Evolutionary conservation across 2,329 filamentous ascomycete genomes (phyloP), one percentile per base, ranked within the genome.

Genomic region (Orbilia brochopaga): DNA sequence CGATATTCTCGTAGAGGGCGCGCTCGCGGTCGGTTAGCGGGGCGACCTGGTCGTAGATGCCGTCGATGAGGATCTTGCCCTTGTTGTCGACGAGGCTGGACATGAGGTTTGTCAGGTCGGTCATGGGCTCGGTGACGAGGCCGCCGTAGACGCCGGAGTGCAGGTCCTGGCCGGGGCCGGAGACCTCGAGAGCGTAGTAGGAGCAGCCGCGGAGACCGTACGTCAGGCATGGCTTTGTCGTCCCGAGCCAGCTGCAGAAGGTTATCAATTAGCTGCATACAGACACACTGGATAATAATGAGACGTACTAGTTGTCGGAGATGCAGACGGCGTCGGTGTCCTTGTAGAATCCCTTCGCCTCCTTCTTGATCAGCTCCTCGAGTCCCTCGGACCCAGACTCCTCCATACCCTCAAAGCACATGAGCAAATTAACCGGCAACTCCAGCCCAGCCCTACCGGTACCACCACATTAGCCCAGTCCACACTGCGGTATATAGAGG

Each of bases 331-430:
- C 94, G 76, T 99, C 94, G 37, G 92, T 88, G 77, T 97, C 93
- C 78, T 91, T 91, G 83, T 99, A 99, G 84, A 88, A 97, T 77
- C 90, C 90, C 82, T 95, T 91, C 75, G 90, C 92, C 82, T 99
- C 94, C 52, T 86, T 88, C 76, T 90, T 85, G 81, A 99, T 97
- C 75, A 97, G 90, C 76, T 96, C 93, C 78, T 99, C 94, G 62
- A 99, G 85, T 40, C 94, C 94, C 79, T 97, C 93, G 0, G 92
- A 97, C 56, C 94, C 94, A 79, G 96, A 96, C 83, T 99, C 94
- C 82, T 99, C 94, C 94, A 99, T 99, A 54, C 94, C 94, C 84
- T 99, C 94, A 77, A 99, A 97, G 84, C 94, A 99, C 91, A 97
- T 97, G 75, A 99, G 86, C 75, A 99, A 85, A 83, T 99, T 99